A percentile compares a stretch with the other conserved stretches of the same genome.
These are phyloP conservation scores for Tanozyma kutaoensis DNA, from an alignment of 805 yeast species.

Conservation along the genomic window DNA sequence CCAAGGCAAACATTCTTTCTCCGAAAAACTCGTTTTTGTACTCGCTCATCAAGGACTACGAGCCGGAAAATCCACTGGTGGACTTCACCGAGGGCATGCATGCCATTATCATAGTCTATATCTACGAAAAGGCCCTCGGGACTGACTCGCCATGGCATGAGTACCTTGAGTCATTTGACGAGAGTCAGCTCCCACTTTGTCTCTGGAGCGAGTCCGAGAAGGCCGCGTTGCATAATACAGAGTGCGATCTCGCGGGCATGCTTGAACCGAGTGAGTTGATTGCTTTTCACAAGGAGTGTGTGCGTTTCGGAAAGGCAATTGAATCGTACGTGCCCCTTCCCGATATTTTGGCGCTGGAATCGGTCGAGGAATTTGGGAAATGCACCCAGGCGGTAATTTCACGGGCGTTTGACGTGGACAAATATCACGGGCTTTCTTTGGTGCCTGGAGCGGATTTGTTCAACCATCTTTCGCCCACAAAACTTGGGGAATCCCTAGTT, in stretches of 20 bases:
- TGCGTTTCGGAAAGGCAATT: conserved; percentile 25
- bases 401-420: conserved; percentile 73
- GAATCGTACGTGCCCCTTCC: conserved; percentile 21
- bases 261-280: conserved; percentile 33
- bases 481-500: conserved; percentile 4
- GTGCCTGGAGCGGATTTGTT: conserved; percentile 90
- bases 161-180: conserved; percentile 44
- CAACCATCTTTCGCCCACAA: conserved; percentile 45
- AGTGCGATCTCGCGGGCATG: conserved; percentile 46
- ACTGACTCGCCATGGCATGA: conserved; percentile 70
- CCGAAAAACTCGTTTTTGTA: conserved; percentile 49
- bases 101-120: conserved; percentile 51
- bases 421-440: conserved; percentile 56
- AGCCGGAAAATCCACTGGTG: conserved; percentile 12
- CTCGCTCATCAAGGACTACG: conserved; percentile 48
- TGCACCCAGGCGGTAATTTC: conserved; percentile 52
- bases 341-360: conserved; percentile 13
- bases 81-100: conserved; percentile 39
- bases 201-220: conserved; percentile 48
- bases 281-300: conserved; percentile 23
- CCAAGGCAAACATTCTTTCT: conserved; percentile 47
- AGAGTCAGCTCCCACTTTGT: conserved; percentile 39
- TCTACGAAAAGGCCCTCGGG: conserved; percentile 53
- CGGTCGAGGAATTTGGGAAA: conserved; percentile 31
- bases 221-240: conserved; percentile 41